Evolutionary conservation across 306 rosid species (phyloP).

Genomic region (Dalbergia oliveri): DNA sequence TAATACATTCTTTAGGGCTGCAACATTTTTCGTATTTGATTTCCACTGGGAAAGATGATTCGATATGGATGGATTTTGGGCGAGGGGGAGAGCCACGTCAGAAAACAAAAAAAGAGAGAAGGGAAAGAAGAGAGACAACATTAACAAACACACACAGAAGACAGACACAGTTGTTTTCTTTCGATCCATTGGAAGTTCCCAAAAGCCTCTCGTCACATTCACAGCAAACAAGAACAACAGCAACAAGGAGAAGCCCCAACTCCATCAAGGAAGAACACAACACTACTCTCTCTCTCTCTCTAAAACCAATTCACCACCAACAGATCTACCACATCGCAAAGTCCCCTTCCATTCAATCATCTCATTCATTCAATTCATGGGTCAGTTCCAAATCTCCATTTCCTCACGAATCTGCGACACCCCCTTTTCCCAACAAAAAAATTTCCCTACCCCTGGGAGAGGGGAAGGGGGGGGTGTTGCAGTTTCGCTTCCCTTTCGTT

Average conservation of each 20-base stretch:
- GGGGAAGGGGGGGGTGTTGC: constrained; percentile 37
- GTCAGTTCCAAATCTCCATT: constrained; percentile 65
- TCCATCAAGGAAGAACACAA: constrained; percentile 24
- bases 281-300: neutral
- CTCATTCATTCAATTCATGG: constrained; percentile 48
- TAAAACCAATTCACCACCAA: constrained; percentile 5
- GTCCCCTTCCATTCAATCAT: constrained; percentile 29
- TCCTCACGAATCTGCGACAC: constrained; percentile 38
- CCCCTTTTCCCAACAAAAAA: constrained; percentile 22
- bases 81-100: neutral
- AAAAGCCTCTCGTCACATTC: neutral
- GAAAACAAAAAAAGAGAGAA: neutral
- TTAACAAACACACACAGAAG: neutral
- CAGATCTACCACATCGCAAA: constrained; percentile 61
- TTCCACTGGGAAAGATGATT: too few species aligned
- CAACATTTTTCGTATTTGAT: too few species aligned
- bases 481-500: constrained; percentile 62
- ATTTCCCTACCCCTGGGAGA: too few species aligned
- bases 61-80: too few species aligned
- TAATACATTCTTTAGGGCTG: too few species aligned
- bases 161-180: neutral
- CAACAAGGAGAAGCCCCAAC: constrained; percentile 33
- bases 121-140: neutral
- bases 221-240: too few species aligned
- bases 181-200: constrained; percentile 4